Base-by-base conservation (phyloP, 2,329 filamentous ascomycete species). In the Alternaria gaisen region DNA sequence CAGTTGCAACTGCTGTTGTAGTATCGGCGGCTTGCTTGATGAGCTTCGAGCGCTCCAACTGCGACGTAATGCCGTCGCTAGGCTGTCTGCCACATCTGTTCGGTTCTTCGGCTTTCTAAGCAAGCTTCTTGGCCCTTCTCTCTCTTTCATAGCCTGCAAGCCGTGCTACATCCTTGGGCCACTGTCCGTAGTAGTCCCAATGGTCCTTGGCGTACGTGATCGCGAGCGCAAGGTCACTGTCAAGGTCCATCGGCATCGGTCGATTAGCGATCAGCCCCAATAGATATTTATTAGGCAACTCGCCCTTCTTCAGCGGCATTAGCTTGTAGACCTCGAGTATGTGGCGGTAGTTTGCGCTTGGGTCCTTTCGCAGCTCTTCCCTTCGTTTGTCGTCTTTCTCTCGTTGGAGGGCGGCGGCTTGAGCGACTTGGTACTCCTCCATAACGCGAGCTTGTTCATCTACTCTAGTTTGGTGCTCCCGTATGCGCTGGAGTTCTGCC, bases 11-110 rank as follows among this genome's bases (percentile, higher is more conserved):
- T 9, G 77, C 77, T 56, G 73, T 78, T 32, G 80, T 77, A 16
- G 75, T 74, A 63, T 86, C 85, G 63, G 83, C 81, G 42, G 81
- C 77, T 61, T 84, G 81, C 75, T 89, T 90, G 79, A 89, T 87
- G 6, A 88, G 83, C 48, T 88, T 76, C 18, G 87, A 83, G 67
- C 89, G 85, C 70, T 93, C 89, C 57, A 91, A 84, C 79, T 93
- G 93, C 1, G 91, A 94, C 87, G 93, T 91, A 73, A 92, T 86
- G 30, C 91, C 91, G 71, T 94, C 91, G 80, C 94, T 94, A 0
- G 91, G 91, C 20, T 18, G 3, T 32, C 18, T 32, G n/a, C 28
- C 18, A 34, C 0, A 28, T 12, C 26, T 20, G 11, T 32, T 20
- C 9, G 18, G 38, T 30, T 18, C 1, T 14, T 47, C 44, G 28